Base-by-base conservation (phyloP, 371 early-diverging fungal species). In the Paramicrosporidium saccamoebae region DNA sequence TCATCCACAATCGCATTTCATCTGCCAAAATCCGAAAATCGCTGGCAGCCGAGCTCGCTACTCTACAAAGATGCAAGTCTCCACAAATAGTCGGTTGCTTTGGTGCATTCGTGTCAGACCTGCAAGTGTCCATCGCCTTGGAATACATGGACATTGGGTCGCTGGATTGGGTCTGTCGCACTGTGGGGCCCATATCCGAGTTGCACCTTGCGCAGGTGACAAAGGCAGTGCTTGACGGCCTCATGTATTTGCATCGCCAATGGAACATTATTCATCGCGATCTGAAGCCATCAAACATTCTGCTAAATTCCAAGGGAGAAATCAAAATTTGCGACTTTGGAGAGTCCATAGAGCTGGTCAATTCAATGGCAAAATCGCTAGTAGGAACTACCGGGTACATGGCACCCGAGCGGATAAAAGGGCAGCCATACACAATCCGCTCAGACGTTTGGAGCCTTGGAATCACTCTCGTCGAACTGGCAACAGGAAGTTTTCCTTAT, bases 301-400 rank as follows among this genome's bases (percentile, higher is more conserved):
- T 82, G 24, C 52, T 74, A 12, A 72, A 66, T 9, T 50, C 61
- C 20, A 39, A 49, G 7, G 92, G 92, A 9, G 45, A 68, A 26
- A 63, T 92, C 36, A 92, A 92, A 42, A 41, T 92, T 10, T 78
- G 79, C 35, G 92, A 92, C 39, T 68, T 92, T 35, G 86, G 88
- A 16, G 84, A 88, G 8, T 64, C 68, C 10, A 77, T 77, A 5
- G 68, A 81, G 33, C 35, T 75, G 15, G 68, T 71, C 25, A 64
- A 77, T 31, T 73, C 79, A 4, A 49, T 78, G 12, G 88, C 81
- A 7, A 58, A 71, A 28, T 82, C 90, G 3, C 84, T 84, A 50
- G 71, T 75, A 2, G 92, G 92, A 6, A 88, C 92, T 16, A 61
- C 65, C 27, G 68, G 66, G 20, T 92, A 92, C 30, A 81, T 92